Base-by-base conservation (phyloP, 2,329 filamentous ascomycete species). In the Cladosporium austrohemisphaericum region DNA sequence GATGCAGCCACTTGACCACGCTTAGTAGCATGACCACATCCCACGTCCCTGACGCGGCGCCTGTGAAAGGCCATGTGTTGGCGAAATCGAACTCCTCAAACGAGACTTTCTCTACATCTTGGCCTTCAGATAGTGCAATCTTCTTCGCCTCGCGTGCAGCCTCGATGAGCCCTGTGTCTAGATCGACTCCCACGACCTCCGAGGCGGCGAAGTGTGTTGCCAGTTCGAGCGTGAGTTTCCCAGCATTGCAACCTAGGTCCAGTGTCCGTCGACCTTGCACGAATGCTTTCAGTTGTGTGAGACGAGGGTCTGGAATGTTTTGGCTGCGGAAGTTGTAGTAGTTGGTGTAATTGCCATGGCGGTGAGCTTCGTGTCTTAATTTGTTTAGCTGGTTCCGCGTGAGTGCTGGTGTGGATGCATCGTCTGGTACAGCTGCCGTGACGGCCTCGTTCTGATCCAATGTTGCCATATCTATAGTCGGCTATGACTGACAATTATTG, bases 61-160 rank as follows among this genome's bases (percentile, higher is more conserved):
- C 44, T 25, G 26, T 22, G 23, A 38, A 47, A 16, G 44, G 44
- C 44, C 44, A 47, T n/a, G 44, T 47, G 25, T 47, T 47, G 14
- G 44, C 44, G n/a, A 47, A 47, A 18, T 47, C 44, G n/a, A 47
- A 47, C 18, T 47, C 44, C 16, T 47, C 44, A 19, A 47, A 47
- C 2, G 44, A 20, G 6, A 47, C 44, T 1, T 47, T 38, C 5
- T 31, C 33, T 10, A 47, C 44, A 5, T 28, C n/a, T 16, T 38
- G 5, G 2, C 32, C 44, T 29, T 19, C 44, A 8, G 33, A 22
- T 4, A 47, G 19, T 11, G 44, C 44, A 13, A 19, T 13, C 18
- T 29, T 22, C 9, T 47, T 47, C n/a, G 44, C 44, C 25, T 47
- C 44, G 4, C 13, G 44, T 6, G 44, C 44, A 13, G 44, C 29